Evolutionary conservation across 2,329 filamentous ascomycete genomes (phyloP).

Genomic region (Dissoconium aciculare): DNA sequence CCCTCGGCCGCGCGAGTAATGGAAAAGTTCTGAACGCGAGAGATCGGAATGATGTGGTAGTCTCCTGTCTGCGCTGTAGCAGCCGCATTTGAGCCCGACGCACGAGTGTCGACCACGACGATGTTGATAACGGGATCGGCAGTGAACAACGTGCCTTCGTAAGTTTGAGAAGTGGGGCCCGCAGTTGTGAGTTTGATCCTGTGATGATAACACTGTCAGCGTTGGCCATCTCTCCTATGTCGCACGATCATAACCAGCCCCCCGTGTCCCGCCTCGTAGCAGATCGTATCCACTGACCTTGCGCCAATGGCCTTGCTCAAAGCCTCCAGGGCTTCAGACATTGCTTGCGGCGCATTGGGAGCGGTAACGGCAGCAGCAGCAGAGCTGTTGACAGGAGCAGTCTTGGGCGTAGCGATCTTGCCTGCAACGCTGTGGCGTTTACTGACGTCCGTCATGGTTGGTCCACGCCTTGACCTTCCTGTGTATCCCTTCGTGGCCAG

Average conservation of each 20-base stretch:
- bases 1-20: not conserved
- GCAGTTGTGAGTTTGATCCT: constrained; percentile 46
- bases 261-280: too few relatives aligned
- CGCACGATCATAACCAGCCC: too few relatives aligned
- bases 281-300: constrained; percentile 34
- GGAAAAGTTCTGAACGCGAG: constrained; percentile 40
- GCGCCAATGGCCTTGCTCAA: constrained; percentile 47
- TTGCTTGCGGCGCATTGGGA: constrained; percentile 33
- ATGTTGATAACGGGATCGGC: constrained; percentile 46
- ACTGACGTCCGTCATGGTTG: constrained; percentile 40
- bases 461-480: too few relatives aligned
- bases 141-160: constrained; percentile 49
- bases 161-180: constrained; percentile 33
- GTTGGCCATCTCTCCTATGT: too few relatives aligned
- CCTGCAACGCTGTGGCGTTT: constrained; percentile 42
- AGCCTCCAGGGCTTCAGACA: constrained; percentile 32
- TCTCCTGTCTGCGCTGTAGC: constrained; percentile 33
- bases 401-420: constrained; percentile 40
- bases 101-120: constrained; percentile 44
- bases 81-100: constrained; percentile 30
- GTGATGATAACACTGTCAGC: constrained; percentile 7
- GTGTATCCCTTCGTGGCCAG: too few relatives aligned
- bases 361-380: too few relatives aligned
- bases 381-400: constrained; percentile 19
- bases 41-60: constrained; percentile 47